These are phyloP conservation scores for Amylocarpus encephaloides DNA, from an alignment of 2,329 filamentous ascomycete genomes.

Conservation along the genomic window DNA sequence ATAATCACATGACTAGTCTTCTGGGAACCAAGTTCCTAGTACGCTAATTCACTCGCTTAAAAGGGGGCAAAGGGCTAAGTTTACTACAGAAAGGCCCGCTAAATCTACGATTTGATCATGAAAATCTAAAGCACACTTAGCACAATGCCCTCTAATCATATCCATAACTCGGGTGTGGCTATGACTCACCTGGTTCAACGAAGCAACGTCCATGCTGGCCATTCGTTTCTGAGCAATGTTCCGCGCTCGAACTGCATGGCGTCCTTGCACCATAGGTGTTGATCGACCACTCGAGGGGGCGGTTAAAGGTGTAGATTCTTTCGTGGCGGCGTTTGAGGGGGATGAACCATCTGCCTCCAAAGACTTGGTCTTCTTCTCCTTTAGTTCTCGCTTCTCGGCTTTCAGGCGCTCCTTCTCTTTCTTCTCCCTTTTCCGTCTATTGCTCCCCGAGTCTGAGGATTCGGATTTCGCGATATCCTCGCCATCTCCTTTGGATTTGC, in stretches of 20 bases:
- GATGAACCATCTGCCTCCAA: constrained; percentile 22
- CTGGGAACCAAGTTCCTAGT: too few relatives aligned
- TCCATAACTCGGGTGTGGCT: not conserved
- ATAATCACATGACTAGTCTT: too few relatives aligned
- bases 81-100: constrained; percentile 12
- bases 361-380: constrained; percentile 35
- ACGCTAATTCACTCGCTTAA: too few relatives aligned
- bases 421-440: constrained; percentile 27
- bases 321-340: constrained; percentile 14
- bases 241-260: constrained; percentile 70
- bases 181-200: constrained; percentile 71
- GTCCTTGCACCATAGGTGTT: constrained; percentile 43
- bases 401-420: constrained; percentile 38
- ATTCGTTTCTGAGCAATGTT: constrained; percentile 85
- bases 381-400: constrained; percentile 38
- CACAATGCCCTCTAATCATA: not conserved
- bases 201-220: constrained; percentile 73
- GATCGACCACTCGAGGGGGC: constrained; percentile 39
- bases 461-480: constrained; percentile 19
- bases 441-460: constrained; percentile 28
- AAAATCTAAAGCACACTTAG: constrained; percentile 48
- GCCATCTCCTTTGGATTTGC: constrained; percentile 12
- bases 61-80: too few relatives aligned
- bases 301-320: constrained; percentile 27
- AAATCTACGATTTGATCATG: constrained; percentile 51